These are phyloP conservation scores for Wallemia hederae DNA, from an alignment of 1,284 basidiomycete species.

Conservation along the genomic window DNA sequence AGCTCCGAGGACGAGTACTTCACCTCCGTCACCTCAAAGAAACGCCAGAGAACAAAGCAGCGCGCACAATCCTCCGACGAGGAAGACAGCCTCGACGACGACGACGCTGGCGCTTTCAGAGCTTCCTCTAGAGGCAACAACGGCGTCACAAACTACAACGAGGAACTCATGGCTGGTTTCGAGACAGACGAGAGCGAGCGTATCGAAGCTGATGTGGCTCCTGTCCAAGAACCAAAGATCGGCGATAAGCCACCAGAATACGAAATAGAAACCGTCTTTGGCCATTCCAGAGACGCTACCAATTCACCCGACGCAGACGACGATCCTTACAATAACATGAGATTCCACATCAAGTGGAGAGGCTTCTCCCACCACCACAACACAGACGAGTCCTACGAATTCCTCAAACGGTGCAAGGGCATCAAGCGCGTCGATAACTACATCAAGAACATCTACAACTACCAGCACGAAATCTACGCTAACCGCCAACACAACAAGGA, in stretches of 20 bases:
- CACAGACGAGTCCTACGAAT: constrained; percentile 87
- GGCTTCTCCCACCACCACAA: constrained; percentile 79
- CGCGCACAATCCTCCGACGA: not conserved
- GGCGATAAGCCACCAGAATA: constrained; percentile 13
- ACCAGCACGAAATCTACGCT: constrained; percentile 38
- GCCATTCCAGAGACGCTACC: constrained; percentile 50
- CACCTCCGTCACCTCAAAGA: not conserved
- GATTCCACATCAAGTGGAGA: constrained; percentile 90
- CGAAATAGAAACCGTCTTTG: constrained; percentile 64
- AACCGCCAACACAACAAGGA: constrained; percentile 46
- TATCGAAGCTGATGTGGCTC: not conserved
- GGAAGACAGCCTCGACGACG: not conserved
- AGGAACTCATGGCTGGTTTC: not conserved
- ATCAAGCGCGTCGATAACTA: constrained; percentile 97
- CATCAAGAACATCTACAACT: constrained; percentile 46
- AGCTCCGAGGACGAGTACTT: not conserved
- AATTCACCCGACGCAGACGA: constrained; percentile 44
- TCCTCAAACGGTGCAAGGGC: constrained; percentile 70
- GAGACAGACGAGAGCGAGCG: not conserved
- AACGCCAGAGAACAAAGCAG: not conserved
- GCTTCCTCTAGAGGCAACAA: not conserved
- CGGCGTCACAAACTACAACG: not conserved
- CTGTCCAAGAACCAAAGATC: not conserved
- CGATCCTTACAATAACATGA: constrained; percentile 55
- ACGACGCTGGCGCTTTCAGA: not conserved